phyloP scores from a whole-genome alignment of 495 filamentous ascomycete species.

The Lasiosphaeriaceae sp. region DNA sequence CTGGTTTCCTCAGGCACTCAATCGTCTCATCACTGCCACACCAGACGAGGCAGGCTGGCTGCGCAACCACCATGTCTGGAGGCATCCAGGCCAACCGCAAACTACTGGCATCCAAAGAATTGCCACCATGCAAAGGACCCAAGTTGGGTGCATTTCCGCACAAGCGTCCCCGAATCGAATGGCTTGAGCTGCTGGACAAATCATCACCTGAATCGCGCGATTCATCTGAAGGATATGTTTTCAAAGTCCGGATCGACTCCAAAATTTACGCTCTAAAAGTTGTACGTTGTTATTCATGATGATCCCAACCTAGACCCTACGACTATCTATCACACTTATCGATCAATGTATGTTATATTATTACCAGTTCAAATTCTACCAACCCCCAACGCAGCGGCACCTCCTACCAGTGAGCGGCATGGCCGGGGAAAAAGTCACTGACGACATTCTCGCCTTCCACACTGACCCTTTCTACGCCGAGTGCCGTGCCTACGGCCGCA shows the following conservation, averaged over 20 bases:
- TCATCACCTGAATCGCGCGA: neutral
- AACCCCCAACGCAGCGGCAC: neutral
- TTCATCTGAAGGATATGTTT: neutral
- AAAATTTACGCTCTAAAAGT: neutral
- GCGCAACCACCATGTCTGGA: too few species aligned
- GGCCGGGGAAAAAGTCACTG: neutral
- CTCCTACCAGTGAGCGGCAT: neutral
- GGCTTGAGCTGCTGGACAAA: neutral
- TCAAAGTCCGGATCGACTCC: neutral
- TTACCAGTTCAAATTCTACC: neutral
- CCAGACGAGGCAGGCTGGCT: too few species aligned
- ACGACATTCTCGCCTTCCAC: neutral
- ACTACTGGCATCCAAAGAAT: neutral
- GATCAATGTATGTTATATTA: too few species aligned
- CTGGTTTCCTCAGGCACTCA: too few species aligned
- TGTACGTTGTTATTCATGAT: neutral
- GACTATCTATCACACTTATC: too few species aligned
- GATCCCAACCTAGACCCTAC: too few species aligned
- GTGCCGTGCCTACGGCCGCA: neutral
- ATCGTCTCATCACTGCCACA: too few species aligned
- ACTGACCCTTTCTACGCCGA: neutral
- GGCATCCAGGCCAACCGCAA: neutral
- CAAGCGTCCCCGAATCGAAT: neutral
- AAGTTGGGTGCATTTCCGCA: neutral
- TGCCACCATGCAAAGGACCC: neutral